Evolutionary conservation across 352 stramenopile genomes (phyloP).

Genomic region (Phytopythium oedochilum): DNA sequence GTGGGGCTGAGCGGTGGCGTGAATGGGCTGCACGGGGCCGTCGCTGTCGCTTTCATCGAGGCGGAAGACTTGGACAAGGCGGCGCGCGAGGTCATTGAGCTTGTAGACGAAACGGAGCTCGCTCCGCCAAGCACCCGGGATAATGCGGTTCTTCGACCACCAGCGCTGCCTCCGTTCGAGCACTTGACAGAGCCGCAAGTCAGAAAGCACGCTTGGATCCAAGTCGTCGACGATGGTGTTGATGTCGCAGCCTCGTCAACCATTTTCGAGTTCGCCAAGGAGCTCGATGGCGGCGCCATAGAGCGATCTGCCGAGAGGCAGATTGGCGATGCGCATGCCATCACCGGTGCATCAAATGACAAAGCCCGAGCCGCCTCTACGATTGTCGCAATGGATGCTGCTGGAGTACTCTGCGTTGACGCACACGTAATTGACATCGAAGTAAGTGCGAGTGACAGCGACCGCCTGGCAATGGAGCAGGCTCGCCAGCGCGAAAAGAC

Average conservation of each 20-base stretch:
- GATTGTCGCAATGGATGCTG: neutral
- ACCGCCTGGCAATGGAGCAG: conserved; percentile 19
- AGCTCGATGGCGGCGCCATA: neutral
- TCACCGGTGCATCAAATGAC: neutral
- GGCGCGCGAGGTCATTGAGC: conserved; percentile 3
- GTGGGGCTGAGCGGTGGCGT: neutral
- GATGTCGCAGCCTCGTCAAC: conserved; percentile 19
- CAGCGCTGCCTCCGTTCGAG: no score
- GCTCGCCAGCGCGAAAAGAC: conserved; percentile 42
- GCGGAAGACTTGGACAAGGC: neutral
- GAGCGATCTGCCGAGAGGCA: no score
- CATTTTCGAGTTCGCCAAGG: conserved; percentile 47
- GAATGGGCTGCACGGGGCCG: neutral
- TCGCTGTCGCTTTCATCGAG: neutral
- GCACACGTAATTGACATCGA: conserved; percentile 19
- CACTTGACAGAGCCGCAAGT: no score
- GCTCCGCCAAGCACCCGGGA: neutral
- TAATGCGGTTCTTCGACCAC: neutral
- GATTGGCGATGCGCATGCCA: neutral
- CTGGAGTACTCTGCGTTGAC: neutral
- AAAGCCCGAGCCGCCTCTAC: neutral
- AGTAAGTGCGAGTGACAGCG: neutral
- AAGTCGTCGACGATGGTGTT: conserved; percentile 9
- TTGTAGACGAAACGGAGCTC: conserved; percentile 32
- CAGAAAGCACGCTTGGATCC: conserved; percentile 44